Conservation (phyloP, 164 flowering plant genomes). For the Malania oleifera region DNA sequence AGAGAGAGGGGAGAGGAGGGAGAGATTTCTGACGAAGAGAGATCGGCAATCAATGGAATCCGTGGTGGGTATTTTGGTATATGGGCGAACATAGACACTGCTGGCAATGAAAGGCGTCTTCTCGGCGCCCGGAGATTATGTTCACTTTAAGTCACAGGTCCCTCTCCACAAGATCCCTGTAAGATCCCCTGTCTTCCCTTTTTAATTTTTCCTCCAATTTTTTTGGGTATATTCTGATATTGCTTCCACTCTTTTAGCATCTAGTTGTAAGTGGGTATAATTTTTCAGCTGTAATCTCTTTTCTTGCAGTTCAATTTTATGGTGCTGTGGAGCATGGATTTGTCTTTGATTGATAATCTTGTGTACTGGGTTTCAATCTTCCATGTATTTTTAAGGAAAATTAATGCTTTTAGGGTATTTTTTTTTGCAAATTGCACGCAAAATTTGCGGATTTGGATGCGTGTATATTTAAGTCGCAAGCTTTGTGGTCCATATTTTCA, state of each 20-base stretch:
- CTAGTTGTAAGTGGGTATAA: slow-evolving; percentile 2
- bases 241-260: background rate
- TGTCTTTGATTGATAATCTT: background rate
- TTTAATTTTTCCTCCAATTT: background rate
- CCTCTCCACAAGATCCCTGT: slow-evolving; percentile 99
- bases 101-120: too few relatives aligned
- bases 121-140: slow-evolving; percentile 94
- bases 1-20: too few relatives aligned
- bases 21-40: too few relatives aligned
- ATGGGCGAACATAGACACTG: too few relatives aligned
- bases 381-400: background rate
- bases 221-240: background rate
- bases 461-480: background rate
- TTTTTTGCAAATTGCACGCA: background rate
- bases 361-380: background rate
- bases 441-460: background rate
- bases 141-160: slow-evolving; percentile 96
- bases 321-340: slow-evolving; percentile 6
- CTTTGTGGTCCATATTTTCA: background rate
- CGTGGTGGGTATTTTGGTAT: too few relatives aligned
- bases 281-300: background rate
- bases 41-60: too few relatives aligned
- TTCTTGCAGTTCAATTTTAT: background rate
- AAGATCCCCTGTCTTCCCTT: slow-evolving; percentile 19
- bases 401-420: background rate